Base-by-base conservation (phyloP, 257 asterid genomes). In the Jaltomata sinuosa region DNA sequence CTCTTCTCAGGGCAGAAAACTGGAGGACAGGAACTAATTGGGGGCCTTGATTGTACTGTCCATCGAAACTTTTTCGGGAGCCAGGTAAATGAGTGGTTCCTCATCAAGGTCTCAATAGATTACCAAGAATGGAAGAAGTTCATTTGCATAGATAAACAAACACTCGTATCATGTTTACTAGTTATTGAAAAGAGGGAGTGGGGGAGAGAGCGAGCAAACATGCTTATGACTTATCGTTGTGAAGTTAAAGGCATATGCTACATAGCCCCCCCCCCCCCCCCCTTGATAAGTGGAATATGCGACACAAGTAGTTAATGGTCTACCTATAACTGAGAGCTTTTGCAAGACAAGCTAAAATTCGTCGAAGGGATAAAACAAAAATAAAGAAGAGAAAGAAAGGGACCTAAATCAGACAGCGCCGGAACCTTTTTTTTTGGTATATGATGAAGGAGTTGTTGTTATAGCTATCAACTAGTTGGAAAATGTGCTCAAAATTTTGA, bases 1-100 rank as follows among this genome's bases (percentile, higher is more conserved):
- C 83, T 85, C 87, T 54, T 83, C 69, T 83, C 92, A 97, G 99
- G 98, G 83, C 97, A 94, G 87, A 97, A 97, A 89, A 61, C 87
- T 74, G 99, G 99, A 36, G 99, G 99, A 49, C 99, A 97, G 87
- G 97, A 97, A 85, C 93, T 97, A 74, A 62, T 97, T 16, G 99
- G 99, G 62, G 99, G 99, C 84, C 99, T 97, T 78, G 87, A 97
- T 83, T 97, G 99, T 86, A 91, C 93, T 21, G 99, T 96, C 74
- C 98, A 96, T 32, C 92, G 98, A 16, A 89, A 83, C 85, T 83
- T 50, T 83, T 83, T 83, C 8, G 85, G 85, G 19, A 83, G 85
- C 54, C 85, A 83, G 85, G 85, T 83, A 49, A 31, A 27, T 0
- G 1, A 65, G 62, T n/a, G 16, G 83, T 84, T 19, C 79, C 52